Evolutionary conservation across 805 yeast species (phyloP).

Genomic region (Phaffomyces thermotolerans): DNA sequence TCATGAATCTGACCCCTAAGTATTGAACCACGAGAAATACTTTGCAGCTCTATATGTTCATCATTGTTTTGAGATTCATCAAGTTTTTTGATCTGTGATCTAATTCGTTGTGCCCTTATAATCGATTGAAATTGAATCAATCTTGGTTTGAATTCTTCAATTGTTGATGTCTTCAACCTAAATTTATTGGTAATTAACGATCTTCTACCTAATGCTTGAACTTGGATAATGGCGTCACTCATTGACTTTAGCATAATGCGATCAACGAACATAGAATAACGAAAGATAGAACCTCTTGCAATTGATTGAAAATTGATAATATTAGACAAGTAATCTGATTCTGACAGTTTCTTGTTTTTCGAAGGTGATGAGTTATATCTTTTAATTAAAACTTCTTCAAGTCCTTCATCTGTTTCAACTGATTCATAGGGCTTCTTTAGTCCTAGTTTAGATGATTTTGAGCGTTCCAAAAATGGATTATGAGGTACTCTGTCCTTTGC

Average conservation of each 20-base stretch:
- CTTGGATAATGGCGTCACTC: constrained; percentile 38
- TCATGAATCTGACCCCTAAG: constrained; percentile 22
- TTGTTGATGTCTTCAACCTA: constrained; percentile 23
- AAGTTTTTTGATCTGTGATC: constrained; percentile 8
- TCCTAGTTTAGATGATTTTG: neutral
- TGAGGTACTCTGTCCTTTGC: neutral
- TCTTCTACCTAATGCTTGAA: constrained; percentile 51
- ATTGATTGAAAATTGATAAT: constrained; percentile 58
- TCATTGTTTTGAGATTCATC: constrained; percentile 6
- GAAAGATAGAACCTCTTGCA: constrained; percentile 58
- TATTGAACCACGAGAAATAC: constrained; percentile 34
- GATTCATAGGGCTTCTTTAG: neutral
- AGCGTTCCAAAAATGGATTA: neutral
- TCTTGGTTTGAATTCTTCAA: constrained; percentile 13
- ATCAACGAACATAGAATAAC: constrained; percentile 59
- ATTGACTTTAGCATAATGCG: constrained; percentile 54
- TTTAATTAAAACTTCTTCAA: constrained; percentile 5
- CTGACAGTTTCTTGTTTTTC: constrained; percentile 13
- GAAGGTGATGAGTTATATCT: constrained; percentile 19
- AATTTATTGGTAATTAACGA: constrained; percentile 23
- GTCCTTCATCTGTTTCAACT: neutral
- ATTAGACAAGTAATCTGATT: constrained; percentile 17
- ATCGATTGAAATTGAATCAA: constrained; percentile 29
- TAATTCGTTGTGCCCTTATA: constrained; percentile 26
- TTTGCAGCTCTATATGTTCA: constrained; percentile 29